Base-by-base conservation (phyloP, 768 basidiomycete genomes). In the Rhizopogon vinicolor region DNA sequence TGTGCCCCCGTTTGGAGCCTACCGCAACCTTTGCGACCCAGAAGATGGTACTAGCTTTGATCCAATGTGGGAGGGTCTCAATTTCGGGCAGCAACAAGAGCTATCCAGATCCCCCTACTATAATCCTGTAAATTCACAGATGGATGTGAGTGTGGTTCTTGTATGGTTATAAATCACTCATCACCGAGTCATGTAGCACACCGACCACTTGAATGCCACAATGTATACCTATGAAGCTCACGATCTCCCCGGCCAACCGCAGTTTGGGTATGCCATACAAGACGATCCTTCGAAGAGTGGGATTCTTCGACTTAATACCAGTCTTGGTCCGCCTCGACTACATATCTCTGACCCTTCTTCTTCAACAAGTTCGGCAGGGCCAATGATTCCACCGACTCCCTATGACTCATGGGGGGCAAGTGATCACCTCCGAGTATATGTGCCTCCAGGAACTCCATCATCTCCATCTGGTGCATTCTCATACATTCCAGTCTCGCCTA, bases 261-360 rank as follows among this genome's bases (percentile, higher is more conserved):
- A 9, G 48, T 9, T 22, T 9, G 19, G 1, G 19, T 48, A 9
- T 33, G 0, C 2, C 22, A 19, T 6, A 14, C 46, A 22, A 22
- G 33, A 19, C 14, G 33, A 19, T 48, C 1, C 14, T 16, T 37
- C 35, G 5, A 48, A 19, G 33, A 19, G 22, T 16, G 19, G 12
- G 46, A 33, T 35, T 19, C 46, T 29, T 14, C 48, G 35, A 14
- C 19, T 49, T 37, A 19, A 37, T 22, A 49, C 48, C 1, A 37
- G 35, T 3, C 12, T 25, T 37, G n/a, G 7, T 50, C 7, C 5
- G 10, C 52, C 33, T 6, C 44, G 29, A 13, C 13, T 53, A 19
- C 48, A 35, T 12, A 19, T 52, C 6, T 46, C 52, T 44, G 41
- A 53, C 3, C 46, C 46, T 12, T 33, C 35, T 45, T 46, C 51